Conservation (phyloP, 2,329 filamentous ascomycete species). For the Chaetomiaceae sp. region DNA sequence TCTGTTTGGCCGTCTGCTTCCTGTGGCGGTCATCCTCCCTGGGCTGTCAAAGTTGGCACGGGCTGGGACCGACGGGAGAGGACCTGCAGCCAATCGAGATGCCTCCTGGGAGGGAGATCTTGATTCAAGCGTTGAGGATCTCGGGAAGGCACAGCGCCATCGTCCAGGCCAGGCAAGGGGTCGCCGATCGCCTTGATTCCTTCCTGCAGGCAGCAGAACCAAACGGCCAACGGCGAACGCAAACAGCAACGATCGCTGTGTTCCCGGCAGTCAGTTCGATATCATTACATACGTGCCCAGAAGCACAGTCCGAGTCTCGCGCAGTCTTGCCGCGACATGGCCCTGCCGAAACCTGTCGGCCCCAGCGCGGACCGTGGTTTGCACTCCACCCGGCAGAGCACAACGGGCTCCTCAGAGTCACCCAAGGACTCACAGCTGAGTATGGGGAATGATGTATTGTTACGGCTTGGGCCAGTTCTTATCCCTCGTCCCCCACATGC, state of each 20-base stretch:
- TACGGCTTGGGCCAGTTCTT: background rate
- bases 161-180: background rate
- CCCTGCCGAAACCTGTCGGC: background rate
- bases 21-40: too few species aligned
- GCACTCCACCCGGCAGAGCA: background rate
- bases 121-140: conserved; percentile 5
- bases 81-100: background rate
- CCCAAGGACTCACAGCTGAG: background rate
- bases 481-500: too few species aligned
- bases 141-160: conserved; percentile 5
- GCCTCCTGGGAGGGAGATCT: background rate
- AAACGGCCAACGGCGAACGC: background rate
- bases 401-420: background rate
- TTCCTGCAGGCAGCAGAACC: background rate
- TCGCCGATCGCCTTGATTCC: background rate
- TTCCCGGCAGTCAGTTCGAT: too few species aligned
- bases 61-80: background rate
- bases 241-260: conserved; percentile 1
- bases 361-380: background rate
- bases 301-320: too few species aligned
- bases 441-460: too few species aligned
- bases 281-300: too few species aligned
- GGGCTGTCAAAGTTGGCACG: background rate
- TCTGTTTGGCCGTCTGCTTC: too few species aligned
- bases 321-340: background rate